These are phyloP conservation scores for Scopulariopsis brevicaulis DNA, from an alignment of 2,329 filamentous ascomycete species.

Conservation along the genomic window DNA sequence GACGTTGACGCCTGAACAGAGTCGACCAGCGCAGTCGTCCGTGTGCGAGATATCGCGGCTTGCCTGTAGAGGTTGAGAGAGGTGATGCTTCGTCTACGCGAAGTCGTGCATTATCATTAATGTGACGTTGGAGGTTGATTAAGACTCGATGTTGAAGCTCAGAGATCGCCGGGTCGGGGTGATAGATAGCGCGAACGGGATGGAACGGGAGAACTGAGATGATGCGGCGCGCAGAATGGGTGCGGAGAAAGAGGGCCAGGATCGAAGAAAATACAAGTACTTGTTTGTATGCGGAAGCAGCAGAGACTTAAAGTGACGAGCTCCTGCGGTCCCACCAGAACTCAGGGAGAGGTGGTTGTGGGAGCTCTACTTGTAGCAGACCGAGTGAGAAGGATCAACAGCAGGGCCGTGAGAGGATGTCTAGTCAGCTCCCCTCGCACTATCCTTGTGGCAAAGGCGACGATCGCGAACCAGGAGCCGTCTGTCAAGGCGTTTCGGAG, in stretches of 20 bases:
- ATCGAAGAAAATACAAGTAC: background rate
- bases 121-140: background rate
- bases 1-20: too few species aligned
- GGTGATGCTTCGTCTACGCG: background rate
- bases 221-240: background rate
- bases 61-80: background rate
- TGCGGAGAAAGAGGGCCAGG: background rate
- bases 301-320: background rate
- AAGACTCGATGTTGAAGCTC: background rate
- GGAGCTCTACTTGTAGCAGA: background rate
- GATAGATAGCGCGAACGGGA: background rate
- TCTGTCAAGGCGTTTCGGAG: background rate
- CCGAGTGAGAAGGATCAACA: background rate
- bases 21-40: too few species aligned
- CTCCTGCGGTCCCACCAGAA: background rate
- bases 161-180: background rate
- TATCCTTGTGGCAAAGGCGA: background rate
- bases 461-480: background rate
- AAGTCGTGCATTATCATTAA: background rate
- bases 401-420: background rate
- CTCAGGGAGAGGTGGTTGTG: background rate
- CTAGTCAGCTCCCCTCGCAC: background rate
- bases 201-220: background rate
- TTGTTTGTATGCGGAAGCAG: background rate
- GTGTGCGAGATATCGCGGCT: background rate